A percentile compares a stretch with the other conserved stretches of the same genome.
Conservation (phyloP, 768 basidiomycete genomes). For the Hypholoma sublateritium region DNA sequence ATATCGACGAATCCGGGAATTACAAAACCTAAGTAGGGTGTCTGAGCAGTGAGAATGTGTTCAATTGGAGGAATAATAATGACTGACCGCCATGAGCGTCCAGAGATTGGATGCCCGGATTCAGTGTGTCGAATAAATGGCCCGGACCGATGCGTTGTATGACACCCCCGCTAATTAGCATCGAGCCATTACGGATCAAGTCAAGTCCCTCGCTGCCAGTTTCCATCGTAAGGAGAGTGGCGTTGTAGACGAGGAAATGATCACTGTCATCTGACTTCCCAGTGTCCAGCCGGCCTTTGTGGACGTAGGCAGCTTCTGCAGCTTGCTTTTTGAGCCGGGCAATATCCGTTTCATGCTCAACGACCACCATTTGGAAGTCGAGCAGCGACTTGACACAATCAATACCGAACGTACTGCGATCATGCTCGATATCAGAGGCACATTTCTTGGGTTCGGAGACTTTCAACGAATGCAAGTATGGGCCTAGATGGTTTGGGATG, state of each 20-base stretch:
- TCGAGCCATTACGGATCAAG: constrained; percentile 48
- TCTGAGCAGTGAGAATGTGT: neutral
- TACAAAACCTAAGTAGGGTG: constrained; percentile 47
- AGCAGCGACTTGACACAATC: constrained; percentile 57
- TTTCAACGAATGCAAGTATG: constrained; percentile 63
- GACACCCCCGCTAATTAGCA: constrained; percentile 56
- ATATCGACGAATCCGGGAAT: constrained; percentile 76
- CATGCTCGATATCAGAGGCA: constrained; percentile 44
- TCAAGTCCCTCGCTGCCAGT: constrained; percentile 48
- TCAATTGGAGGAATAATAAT: neutral
- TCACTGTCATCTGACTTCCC: constrained; percentile 30
- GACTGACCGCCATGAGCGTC: constrained; percentile 62
- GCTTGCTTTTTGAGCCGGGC: constrained; percentile 57
- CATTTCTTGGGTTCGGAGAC: constrained; percentile 53
- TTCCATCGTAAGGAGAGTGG: constrained; percentile 70
- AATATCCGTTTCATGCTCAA: constrained; percentile 63
- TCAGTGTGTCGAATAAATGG: constrained; percentile 26
- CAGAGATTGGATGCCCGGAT: constrained; percentile 46
- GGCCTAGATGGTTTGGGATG: constrained; percentile 36
- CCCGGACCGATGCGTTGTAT: constrained; percentile 46
- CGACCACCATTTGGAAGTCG: constrained; percentile 56
- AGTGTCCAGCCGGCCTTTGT: constrained; percentile 17
- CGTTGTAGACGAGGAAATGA: constrained; percentile 61
- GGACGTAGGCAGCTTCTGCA: constrained; percentile 14
- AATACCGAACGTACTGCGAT: constrained; percentile 58